Conservation (phyloP, 2,329 filamentous ascomycete species). For the Neonectria sp. region DNA sequence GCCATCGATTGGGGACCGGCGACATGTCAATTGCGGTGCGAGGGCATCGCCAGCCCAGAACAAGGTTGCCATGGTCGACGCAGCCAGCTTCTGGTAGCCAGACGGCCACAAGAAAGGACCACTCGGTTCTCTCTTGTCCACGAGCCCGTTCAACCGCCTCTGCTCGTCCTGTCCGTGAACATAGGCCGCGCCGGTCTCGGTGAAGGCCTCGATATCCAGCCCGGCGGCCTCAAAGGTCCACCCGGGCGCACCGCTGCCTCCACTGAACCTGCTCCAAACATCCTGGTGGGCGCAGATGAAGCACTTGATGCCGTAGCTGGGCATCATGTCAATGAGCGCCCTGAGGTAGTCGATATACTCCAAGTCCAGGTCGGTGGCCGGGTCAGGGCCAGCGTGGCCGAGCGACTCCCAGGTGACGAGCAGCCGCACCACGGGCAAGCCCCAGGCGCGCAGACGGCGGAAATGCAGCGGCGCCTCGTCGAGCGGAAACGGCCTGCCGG, state of each 20-base stretch:
- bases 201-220: slow-evolving; percentile 56
- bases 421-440: slow-evolving; percentile 56
- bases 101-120: slow-evolving; percentile 57
- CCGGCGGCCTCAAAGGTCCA: slow-evolving; percentile 60
- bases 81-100: slow-evolving; percentile 56
- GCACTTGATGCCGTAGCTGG: slow-evolving; percentile 56
- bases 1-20: slow-evolving; percentile 35
- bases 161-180: slow-evolving; percentile 55
- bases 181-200: slow-evolving; percentile 52
- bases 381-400: slow-evolving; percentile 52
- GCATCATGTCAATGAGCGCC: slow-evolving; percentile 55
- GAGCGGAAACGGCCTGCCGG: slow-evolving; percentile 56
- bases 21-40: slow-evolving; percentile 48
- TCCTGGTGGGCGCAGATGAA: slow-evolving; percentile 62
- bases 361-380: slow-evolving; percentile 52
- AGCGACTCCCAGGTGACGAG: slow-evolving; percentile 61
- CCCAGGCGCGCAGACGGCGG: slow-evolving; percentile 55
- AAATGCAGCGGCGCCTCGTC: slow-evolving; percentile 58
- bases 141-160: slow-evolving; percentile 41
- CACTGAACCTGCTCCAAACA: slow-evolving; percentile 60
- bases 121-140: slow-evolving; percentile 52
- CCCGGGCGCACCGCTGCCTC: slow-evolving; percentile 58
- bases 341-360: slow-evolving; percentile 58
- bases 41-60: slow-evolving; percentile 50
- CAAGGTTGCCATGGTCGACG: slow-evolving; percentile 51